Evolutionary conservation across 345 rosid genomes (phyloP).

Genomic region (Zanthoxylum bungeanum): DNA sequence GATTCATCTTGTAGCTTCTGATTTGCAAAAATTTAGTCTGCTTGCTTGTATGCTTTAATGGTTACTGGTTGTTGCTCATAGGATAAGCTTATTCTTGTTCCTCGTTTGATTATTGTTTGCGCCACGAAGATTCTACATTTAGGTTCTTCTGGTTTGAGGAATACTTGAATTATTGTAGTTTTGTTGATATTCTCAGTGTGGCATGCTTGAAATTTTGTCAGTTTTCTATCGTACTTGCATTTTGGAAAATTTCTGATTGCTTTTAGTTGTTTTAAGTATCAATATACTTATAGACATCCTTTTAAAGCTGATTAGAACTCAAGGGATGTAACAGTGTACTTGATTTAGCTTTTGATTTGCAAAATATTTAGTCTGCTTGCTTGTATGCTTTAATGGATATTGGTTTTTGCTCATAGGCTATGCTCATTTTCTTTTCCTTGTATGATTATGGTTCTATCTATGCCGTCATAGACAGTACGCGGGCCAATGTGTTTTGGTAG

Average conservation of each 20-base stretch:
- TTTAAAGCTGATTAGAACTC: not conserved
- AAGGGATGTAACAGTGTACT: not conserved
- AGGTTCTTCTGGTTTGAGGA: constrained; percentile 1
- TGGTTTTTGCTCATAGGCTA: not conserved
- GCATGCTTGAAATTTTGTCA: constrained; percentile 14
- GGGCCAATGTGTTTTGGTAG: too few relatives aligned
- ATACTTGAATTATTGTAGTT: not conserved
- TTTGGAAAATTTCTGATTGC: constrained; percentile 1
- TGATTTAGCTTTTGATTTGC: not conserved
- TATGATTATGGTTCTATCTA: constrained; percentile 11
- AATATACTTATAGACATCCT: not conserved
- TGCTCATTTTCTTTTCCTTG: not conserved
- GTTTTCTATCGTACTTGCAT: too few relatives aligned
- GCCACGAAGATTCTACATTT: not conserved
- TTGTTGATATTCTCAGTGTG: not conserved
- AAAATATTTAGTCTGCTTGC: not conserved
- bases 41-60: not conserved
- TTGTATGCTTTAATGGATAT: not conserved
- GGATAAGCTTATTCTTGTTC: not conserved
- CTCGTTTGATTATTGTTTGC: constrained; percentile 5
- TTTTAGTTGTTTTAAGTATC: too few relatives aligned
- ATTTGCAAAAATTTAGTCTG: not conserved
- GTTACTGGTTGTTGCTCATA: not conserved
- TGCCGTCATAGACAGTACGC: too few relatives aligned
- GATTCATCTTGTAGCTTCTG: not conserved